Evolutionary conservation across 352 stramenopile genomes (phyloP).

Genomic region (Pythium sukuiense): DNA sequence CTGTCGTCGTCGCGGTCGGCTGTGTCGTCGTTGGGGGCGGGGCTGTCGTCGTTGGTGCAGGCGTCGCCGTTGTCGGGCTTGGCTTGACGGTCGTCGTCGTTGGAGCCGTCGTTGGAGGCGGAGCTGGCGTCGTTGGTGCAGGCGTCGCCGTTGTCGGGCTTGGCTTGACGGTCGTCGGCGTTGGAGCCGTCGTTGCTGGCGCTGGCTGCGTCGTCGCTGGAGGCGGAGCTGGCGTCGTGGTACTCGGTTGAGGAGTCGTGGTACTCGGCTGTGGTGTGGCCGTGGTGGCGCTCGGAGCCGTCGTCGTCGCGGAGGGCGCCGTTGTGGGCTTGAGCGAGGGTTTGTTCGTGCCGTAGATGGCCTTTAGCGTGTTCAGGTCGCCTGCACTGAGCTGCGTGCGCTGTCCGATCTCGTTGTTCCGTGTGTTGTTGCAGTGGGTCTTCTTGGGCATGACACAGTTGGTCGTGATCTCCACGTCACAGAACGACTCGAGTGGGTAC

Average conservation of each 20-base stretch:
- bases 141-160: not conserved
- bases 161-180: conserved; percentile 1
- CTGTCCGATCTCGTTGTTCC: conserved; percentile 58
- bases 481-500: conserved; percentile 65
- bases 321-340: conserved; percentile 13
- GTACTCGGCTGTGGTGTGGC: not conserved
- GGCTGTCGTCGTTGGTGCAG: not conserved
- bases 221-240: conserved; percentile 1
- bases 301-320: conserved; percentile 1
- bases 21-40: not conserved
- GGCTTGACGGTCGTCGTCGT: no score
- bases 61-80: not conserved
- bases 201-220: not conserved
- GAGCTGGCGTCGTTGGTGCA: not conserved
- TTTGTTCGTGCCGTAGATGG: conserved; percentile 44
- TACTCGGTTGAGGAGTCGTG: conserved; percentile 4
- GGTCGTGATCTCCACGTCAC: conserved; percentile 56
- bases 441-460: conserved; percentile 70
- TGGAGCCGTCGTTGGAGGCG: not conserved
- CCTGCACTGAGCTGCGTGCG: conserved; percentile 52
- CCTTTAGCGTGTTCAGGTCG: conserved; percentile 64
- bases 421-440: conserved; percentile 72
- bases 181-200: not conserved
- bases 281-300: conserved; percentile 1
- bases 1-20: not conserved